Evolutionary conservation across 208 protist species (phyloP).

Genomic region (Wallacemonas sp.): DNA sequence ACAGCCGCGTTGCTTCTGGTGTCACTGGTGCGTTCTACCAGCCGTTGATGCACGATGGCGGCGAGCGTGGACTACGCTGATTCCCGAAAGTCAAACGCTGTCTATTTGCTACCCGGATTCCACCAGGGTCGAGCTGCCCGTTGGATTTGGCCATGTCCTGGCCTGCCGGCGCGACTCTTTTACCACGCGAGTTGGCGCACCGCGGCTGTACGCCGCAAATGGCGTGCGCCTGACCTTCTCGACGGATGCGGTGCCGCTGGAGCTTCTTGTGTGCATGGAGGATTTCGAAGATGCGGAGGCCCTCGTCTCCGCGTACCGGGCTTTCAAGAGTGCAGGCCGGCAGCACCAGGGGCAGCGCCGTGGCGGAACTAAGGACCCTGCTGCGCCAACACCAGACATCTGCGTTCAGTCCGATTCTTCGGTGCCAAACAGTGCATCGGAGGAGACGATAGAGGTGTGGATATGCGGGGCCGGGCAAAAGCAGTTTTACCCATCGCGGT

Average conservation of each 20-base stretch:
- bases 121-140: slow-evolving; percentile 22
- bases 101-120: slow-evolving; percentile 24
- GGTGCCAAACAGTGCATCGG: too few relatives aligned
- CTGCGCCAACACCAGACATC: neutral
- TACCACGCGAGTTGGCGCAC: slow-evolving; percentile 22
- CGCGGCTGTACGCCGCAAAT: slow-evolving; percentile 36
- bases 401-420: too few relatives aligned
- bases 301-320: slow-evolving; percentile 32
- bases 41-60: slow-evolving; percentile 44
- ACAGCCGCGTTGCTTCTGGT: slow-evolving; percentile 53
- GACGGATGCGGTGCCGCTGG: slow-evolving; percentile 29
- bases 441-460: neutral
- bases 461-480: neutral
- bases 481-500: neutral
- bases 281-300: slow-evolving; percentile 22
- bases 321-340: slow-evolving; percentile 10
- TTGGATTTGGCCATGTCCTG: slow-evolving; percentile 23
- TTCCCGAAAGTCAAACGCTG: slow-evolving; percentile 16
- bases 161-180: slow-evolving; percentile 13
- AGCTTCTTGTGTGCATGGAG: slow-evolving; percentile 53
- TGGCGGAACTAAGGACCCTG: neutral
- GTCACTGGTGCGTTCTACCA: slow-evolving; percentile 46
- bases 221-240: slow-evolving; percentile 50
- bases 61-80: slow-evolving; percentile 49
- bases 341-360: neutral